Base-by-base conservation (phyloP, 164 flowering plant genomes). In the Berberis vulgaris region DNA sequence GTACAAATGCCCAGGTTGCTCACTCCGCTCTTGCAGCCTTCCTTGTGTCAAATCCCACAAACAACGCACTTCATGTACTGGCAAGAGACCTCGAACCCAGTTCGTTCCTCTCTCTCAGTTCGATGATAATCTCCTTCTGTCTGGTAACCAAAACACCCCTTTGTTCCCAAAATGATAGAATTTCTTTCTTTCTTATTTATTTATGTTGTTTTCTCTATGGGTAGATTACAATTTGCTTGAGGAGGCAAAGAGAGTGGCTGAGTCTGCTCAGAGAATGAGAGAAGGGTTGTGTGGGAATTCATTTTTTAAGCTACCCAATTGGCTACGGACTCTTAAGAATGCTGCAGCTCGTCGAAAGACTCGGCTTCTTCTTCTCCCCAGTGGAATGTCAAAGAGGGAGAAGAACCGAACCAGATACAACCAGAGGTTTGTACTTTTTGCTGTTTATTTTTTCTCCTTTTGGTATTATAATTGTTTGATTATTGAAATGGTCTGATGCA, bases 41-140 rank as follows among this genome's bases (percentile, higher is more conserved):
- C 73, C 75, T 5, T 75, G 75, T 53, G 73, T 75, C 54, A 75
- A 75, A 63, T 75, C 75, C 39, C 78, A 75, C 70, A 75, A 75
- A 49, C 56, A 65, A 43, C 72, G 73, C 2, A 68, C 68, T 55
- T 65, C 66, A 1, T 75, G 78, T 61, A 69, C 58, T 5, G 79
- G 79, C 61, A 72, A 72, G 68, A 67, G 72, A 43, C 41, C 52
- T 4, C 67, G 69, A n/a, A 65, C 71, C 13, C 53, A 62, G 12
- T 61, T 76, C 50, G 66, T 72, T 13, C 79, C 78, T 2, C 47
- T 76, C 26, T 72, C 79, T n/a, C 60, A 72, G 13, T 75, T 75
- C 57, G 65, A 75, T 45, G 73, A 72, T 49, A 72, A 66, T 54
- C 68, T 68, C 59, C 60, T 75, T 42, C 40, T 72, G 53, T 72